Evolutionary conservation across 805 yeast species (phyloP).

Genomic region (Pichia thaimueangensis): DNA sequence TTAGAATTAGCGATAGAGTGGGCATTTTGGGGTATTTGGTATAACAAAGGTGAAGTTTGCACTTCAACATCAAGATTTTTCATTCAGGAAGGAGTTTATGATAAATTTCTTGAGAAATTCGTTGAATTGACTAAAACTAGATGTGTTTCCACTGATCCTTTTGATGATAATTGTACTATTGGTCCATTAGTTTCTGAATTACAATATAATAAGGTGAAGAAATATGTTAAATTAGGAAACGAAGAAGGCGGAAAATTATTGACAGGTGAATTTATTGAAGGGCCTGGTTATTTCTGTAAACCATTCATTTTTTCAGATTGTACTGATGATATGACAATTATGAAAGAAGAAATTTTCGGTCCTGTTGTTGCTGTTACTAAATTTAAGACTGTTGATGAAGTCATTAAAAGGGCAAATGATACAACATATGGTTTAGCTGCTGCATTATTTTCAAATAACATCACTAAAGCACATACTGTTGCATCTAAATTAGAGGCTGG

Average conservation of each 20-base stretch:
- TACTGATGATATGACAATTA: conserved; percentile 54
- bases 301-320: conserved; percentile 74
- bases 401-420: conserved; percentile 55
- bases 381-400: conserved; percentile 62
- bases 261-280: conserved; percentile 58
- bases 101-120: conserved; percentile 35
- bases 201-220: conserved; percentile 63
- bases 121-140: conserved; percentile 32
- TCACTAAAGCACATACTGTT: conserved; percentile 56
- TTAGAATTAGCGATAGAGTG: conserved; percentile 46
- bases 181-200: conserved; percentile 69
- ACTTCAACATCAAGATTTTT: conserved; percentile 42
- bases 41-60: conserved; percentile 44
- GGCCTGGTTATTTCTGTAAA: conserved; percentile 59
- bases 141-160: conserved; percentile 61
- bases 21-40: conserved; percentile 41
- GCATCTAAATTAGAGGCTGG: conserved; percentile 63
- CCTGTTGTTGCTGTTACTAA: conserved; percentile 69
- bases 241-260: conserved; percentile 63
- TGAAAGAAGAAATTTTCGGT: conserved; percentile 72
- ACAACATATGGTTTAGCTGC: conserved; percentile 75
- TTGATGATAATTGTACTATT: conserved; percentile 56
- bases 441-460: conserved; percentile 61
- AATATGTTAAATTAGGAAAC: conserved; percentile 60
- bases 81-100: conserved; percentile 38